Percentiles rank a stretch among this genome's conserved stretches.
Evolutionary conservation across 1,139 yeast species (phyloP).

Genomic region (Saccharomycopsis hybrid): DNA sequence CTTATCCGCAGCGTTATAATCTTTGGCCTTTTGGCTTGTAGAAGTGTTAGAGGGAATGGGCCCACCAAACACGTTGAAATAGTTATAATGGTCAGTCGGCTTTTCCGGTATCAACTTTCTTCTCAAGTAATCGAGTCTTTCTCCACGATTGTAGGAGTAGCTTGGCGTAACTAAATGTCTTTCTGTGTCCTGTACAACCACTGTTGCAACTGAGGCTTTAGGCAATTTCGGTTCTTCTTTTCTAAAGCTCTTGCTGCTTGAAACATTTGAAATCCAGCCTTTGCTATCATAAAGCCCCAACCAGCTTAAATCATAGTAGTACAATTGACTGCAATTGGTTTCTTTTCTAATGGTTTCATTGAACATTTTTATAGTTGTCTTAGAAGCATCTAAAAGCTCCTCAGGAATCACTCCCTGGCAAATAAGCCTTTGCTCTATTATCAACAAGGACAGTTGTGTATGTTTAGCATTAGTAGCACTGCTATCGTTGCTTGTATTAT

Average conservation of each 20-base stretch:
- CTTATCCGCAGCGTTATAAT: too few relatives aligned
- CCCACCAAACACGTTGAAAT: too few relatives aligned
- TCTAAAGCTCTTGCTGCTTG: too few relatives aligned
- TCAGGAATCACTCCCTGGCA: slow-evolving; percentile 55
- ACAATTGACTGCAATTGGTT: slow-evolving; percentile 43
- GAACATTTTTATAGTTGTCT: slow-evolving; percentile 27
- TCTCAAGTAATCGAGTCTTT: slow-evolving; percentile 40
- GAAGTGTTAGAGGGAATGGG: too few relatives aligned
- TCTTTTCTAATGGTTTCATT: slow-evolving; percentile 35
- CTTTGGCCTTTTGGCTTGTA: too few relatives aligned
- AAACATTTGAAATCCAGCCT: too few relatives aligned
- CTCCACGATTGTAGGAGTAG: slow-evolving; percentile 21
- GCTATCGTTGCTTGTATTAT: neutral
- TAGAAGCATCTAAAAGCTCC: slow-evolving; percentile 30
- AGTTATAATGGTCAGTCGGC: too few relatives aligned
- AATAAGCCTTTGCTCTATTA: slow-evolving; percentile 59
- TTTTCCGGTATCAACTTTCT: slow-evolving; percentile 27
- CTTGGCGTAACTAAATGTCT: slow-evolving; percentile 22
- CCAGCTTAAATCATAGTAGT: slow-evolving; percentile 70
- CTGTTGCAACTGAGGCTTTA: neutral
- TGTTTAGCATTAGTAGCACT: too few relatives aligned
- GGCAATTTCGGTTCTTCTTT: neutral
- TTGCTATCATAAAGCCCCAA: slow-evolving; percentile 37
- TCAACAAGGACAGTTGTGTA: slow-evolving; percentile 20
- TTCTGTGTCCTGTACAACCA: slow-evolving; percentile 17